Evolutionary conservation across 176 grass and related monocot species (phyloP).

Genomic region (Bothriochloa decipiens): DNA sequence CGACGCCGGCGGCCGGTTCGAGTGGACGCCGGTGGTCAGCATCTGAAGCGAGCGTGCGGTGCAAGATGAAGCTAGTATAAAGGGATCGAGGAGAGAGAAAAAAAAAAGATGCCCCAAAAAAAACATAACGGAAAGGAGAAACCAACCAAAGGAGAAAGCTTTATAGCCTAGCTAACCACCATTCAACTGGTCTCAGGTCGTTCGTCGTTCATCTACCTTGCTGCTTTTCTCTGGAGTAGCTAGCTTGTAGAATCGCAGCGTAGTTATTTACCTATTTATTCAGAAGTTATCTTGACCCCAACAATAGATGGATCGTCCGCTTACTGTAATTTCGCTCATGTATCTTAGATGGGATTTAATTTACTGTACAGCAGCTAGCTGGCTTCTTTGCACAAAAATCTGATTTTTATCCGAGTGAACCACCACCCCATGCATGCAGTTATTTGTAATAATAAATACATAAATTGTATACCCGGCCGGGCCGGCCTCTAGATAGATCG

Average conservation of each 20-base stretch:
- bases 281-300: constrained; percentile 35
- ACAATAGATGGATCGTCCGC: constrained; percentile 29
- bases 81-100: not conserved
- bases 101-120: constrained; percentile 55
- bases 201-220: constrained; percentile 29
- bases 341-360: constrained; percentile 57
- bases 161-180: constrained; percentile 53
- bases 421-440: constrained; percentile 23
- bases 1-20: constrained; percentile 64
- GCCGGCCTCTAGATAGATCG: not conserved
- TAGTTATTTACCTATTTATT: constrained; percentile 31
- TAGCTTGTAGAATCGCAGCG: not conserved
- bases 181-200: constrained; percentile 38
- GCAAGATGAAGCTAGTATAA: constrained; percentile 37
- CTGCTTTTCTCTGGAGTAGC: not conserved
- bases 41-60: constrained; percentile 37
- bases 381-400: constrained; percentile 31
- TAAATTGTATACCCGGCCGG: no score
- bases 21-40: constrained; percentile 66
- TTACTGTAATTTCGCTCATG: constrained; percentile 52
- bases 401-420: constrained; percentile 45
- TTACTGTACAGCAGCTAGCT: constrained; percentile 71
- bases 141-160: constrained; percentile 37
- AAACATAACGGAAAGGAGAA: constrained; percentile 39
- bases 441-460: not conserved